Base-by-base conservation (phyloP, 257 asterid species). In the Dorcoceras hygrometricum region DNA sequence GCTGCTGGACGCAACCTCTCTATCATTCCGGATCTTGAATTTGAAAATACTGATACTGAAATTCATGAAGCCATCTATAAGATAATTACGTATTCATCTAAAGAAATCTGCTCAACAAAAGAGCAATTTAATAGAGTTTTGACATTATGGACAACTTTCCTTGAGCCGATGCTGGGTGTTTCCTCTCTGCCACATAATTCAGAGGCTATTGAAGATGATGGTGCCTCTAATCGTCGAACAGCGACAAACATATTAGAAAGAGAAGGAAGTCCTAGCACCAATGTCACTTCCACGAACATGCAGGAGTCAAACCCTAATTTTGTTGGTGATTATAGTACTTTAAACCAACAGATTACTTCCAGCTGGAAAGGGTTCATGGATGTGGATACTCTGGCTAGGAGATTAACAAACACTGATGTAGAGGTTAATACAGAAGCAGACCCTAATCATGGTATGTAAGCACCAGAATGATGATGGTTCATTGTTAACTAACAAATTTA, bases 31-130 rank as follows among this genome's bases (percentile, higher is more conserved):
- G 78, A 94, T 84, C 80, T 94, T 73, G 95, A 87, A 73, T 94
- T 80, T 75, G 95, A 87, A 72, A 90, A 82, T 79, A 54, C 81
- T 51, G 96, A 94, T 79, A 27, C 75, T 67, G 95, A 87, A 69
- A 79, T 91, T 77, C 96, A 94, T 63, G 96, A 91, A 70, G 96
- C 87, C 75, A 65, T 94, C 75, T 89, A 82, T 72, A 87, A 85
- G 79, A 89, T 94, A 66, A 83, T 94, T 65, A 83, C 81, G 76
- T 90, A 87, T 77, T 94, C 99, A 1, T 89, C 95, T 73, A 93
- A 94, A 72, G 99, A 94, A 83, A 81, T 94, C 76, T 94, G 96
- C 84, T 82, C 99, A 54, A 83, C 91, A 16, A 87, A 94, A 81
- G 99, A 94, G 67, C 99, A 94, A 74, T 68, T 78, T 29, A 83